Percentiles rank a stretch among this genome's conserved stretches.
These are phyloP conservation scores for Sisymbrium altissimum DNA, from an alignment of 345 rosid genomes.

Conservation along the genomic window DNA sequence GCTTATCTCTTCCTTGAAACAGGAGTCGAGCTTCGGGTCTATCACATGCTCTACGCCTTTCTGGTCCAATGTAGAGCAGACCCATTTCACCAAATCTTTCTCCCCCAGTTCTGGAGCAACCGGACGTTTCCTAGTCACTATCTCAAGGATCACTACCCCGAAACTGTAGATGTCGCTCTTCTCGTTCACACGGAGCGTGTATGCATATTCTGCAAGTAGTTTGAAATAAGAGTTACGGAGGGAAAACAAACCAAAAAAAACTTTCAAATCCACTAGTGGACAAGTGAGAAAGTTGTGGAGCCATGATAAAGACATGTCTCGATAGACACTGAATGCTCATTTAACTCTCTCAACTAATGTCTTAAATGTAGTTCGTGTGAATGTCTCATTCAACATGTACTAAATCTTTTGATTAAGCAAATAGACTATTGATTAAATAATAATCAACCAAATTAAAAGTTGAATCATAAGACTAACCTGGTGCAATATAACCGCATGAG, in stretches of 20 bases:
- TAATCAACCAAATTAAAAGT: background rate
- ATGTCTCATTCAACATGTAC: slow-evolving; percentile 19
- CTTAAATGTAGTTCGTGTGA: slow-evolving; percentile 16
- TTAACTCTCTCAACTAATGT: slow-evolving; percentile 29
- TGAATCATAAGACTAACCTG: slow-evolving; percentile 56
- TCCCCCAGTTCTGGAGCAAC: slow-evolving; percentile 86
- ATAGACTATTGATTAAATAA: background rate
- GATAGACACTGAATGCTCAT: slow-evolving; percentile 31
- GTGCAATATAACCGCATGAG: slow-evolving; percentile 98
- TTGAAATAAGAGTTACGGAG: slow-evolving; percentile 13
- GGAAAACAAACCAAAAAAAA: slow-evolving; percentile 3
- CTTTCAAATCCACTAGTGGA: slow-evolving; percentile 8
- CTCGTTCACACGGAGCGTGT: slow-evolving; percentile 96
- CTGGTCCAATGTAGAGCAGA: slow-evolving; percentile 68
- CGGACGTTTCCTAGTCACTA: slow-evolving; percentile 79
- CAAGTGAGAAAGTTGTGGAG: slow-evolving; percentile 26
- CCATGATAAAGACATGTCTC: slow-evolving; percentile 29
- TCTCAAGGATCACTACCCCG: slow-evolving; percentile 89
- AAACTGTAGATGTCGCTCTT: slow-evolving; percentile 99
- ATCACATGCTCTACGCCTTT: slow-evolving; percentile 78
- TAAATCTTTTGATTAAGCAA: background rate
- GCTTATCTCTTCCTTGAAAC: slow-evolving; percentile 84
- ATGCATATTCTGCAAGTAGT: slow-evolving; percentile 78
- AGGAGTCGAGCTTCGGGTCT: slow-evolving; percentile 71
- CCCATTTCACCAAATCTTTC: slow-evolving; percentile 95